phyloP scores from a whole-genome alignment of 108 stramenopile species.

The Nannochloropsis oceanica region DNA sequence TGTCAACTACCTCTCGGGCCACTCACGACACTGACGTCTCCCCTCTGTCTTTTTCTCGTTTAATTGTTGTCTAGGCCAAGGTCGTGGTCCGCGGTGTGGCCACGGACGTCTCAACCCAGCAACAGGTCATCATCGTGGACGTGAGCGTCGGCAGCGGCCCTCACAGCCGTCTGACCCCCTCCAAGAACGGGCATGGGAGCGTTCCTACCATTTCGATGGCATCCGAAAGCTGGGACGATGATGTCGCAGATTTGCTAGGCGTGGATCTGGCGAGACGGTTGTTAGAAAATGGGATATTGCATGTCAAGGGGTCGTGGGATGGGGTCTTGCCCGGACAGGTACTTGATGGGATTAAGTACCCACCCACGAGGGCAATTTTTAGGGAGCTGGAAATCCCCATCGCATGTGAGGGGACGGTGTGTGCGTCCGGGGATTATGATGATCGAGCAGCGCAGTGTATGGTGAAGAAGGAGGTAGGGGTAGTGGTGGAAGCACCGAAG shows the following conservation, averaged over 20 bases:
- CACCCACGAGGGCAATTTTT: background rate
- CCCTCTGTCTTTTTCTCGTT: too few relatives aligned
- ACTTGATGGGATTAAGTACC: background rate
- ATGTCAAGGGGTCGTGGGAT: background rate
- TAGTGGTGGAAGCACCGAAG: background rate
- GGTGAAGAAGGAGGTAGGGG: background rate
- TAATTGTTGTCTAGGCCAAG: background rate
- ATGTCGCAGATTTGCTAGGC: background rate
- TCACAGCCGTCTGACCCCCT: background rate
- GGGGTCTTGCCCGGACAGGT: background rate
- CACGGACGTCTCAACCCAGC: background rate
- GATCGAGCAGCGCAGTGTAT: background rate
- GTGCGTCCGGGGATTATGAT: background rate
- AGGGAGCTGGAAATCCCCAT: background rate
- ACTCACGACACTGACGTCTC: too few relatives aligned
- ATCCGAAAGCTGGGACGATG: background rate
- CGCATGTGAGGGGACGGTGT: background rate
- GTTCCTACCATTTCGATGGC: background rate
- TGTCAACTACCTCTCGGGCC: too few relatives aligned
- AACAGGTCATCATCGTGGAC: background rate
- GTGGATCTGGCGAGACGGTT: background rate
- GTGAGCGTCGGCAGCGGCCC: background rate
- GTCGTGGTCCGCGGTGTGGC: background rate
- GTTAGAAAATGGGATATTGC: background rate
- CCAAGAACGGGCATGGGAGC: background rate